Evolutionary conservation across 2,329 filamentous ascomycete species (phyloP).

Genomic region (Trichoderma breve): DNA sequence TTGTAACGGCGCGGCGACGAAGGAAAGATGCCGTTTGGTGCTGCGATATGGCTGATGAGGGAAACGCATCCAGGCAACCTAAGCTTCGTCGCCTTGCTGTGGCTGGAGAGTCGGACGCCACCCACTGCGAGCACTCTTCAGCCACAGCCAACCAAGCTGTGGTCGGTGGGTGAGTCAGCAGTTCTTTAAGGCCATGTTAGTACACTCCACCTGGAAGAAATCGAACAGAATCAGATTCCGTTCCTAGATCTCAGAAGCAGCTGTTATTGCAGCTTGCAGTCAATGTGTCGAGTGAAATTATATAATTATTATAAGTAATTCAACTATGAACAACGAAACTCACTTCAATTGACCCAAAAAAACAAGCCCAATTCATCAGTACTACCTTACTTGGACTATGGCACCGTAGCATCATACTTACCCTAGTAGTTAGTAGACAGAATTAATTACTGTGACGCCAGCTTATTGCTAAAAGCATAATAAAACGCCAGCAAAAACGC

Average conservation of each 20-base stretch:
- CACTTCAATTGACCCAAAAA: neutral
- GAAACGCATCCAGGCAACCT: constrained; percentile 35
- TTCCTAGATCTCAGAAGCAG: neutral
- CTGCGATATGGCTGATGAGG: constrained; percentile 8
- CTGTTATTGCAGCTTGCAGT: neutral
- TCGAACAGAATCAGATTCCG: neutral
- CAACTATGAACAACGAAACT: neutral
- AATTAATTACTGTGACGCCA: neutral
- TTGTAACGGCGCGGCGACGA: constrained; percentile 18
- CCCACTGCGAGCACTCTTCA: neutral
- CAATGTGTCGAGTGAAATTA: neutral
- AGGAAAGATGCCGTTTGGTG: constrained; percentile 8
- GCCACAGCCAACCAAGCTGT: constrained; percentile 23
- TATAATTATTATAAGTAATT: neutral
- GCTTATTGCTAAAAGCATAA: neutral
- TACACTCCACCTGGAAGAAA: neutral
- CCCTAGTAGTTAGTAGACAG: neutral
- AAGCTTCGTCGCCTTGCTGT: constrained; percentile 37
- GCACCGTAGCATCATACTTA: neutral
- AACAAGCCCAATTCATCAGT: neutral
- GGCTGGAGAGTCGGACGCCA: constrained; percentile 9
- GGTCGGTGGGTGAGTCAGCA: constrained; percentile 1
- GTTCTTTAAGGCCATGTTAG: neutral
- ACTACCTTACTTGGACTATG: neutral
- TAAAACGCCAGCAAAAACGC: neutral